Evolutionary conservation across 495 filamentous ascomycete genomes (phyloP), one percentile per base, ranked within the genome.

Genomic region (Stereocaulon alpinum): DNA sequence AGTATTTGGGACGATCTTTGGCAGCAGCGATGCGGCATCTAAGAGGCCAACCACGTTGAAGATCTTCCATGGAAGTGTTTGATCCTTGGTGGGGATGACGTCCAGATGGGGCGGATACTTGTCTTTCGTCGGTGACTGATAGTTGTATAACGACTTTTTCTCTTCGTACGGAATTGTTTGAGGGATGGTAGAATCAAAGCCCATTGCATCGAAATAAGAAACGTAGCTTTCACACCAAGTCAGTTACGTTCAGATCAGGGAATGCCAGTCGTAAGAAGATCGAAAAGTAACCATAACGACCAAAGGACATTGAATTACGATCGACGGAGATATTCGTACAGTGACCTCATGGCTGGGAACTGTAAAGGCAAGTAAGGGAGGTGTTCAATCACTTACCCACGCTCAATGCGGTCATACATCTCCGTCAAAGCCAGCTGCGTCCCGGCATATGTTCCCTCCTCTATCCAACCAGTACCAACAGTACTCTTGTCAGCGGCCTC

Each of bases 401-500:
- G 67, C 58, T 74, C 72, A 42, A 74, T 69, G 6, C 67, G 68
- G 15, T 66, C 63, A 57, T 75, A 74, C 1, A 69, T 62, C 59
- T 76, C 67, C 0, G 71, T 75, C 42, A 76, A 52, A 6, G 73
- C 73, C 4, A 73, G 56, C 51, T 74, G 70, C 0, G 73, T 76
- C 4, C 73, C 73, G 20, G 64, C 52, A 50, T 73, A 75, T 6
- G 65, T 67, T 67, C 70, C 61, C 40, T 63, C 51, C 34, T 55
- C n/a, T 18, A 63, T 18, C 40, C 44, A 24, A 17, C 44, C 53
- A 40, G 34, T n/a, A 29, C 43, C 41, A 30, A 44, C 37, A 4
- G 37, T 55, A 40, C 53, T 32, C 20, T 50, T 15, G 17, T 59
- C 43, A 27, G 44, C 18, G 11, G 17, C 32, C 29, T 40, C 11